These are phyloP conservation scores for Ophiostoma novo-ulmi DNA, from an alignment of 2,329 filamentous ascomycete genomes.

Conservation along the genomic window DNA sequence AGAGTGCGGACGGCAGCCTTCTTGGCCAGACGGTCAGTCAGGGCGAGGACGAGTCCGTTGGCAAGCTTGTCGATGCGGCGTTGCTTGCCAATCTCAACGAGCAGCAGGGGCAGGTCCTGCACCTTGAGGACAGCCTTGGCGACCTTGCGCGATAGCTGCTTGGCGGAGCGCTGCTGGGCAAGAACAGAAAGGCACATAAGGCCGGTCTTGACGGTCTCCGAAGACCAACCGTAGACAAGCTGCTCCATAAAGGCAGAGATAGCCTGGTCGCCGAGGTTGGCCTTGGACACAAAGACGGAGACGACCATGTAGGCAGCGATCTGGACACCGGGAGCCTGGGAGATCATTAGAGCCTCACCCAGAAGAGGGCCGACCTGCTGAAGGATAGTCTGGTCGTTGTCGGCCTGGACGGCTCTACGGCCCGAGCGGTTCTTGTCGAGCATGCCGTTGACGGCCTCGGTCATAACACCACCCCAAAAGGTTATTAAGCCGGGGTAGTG, in stretches of 20 bases:
- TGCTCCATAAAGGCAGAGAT: slow-evolving; percentile 89
- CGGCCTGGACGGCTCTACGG: slow-evolving; percentile 66
- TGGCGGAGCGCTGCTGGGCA: slow-evolving; percentile 69
- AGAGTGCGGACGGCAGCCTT: slow-evolving; percentile 55
- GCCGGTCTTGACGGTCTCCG: slow-evolving; percentile 66
- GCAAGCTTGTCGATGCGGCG: slow-evolving; percentile 66
- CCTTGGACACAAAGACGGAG: slow-evolving; percentile 78
- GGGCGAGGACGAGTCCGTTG: slow-evolving; percentile 63
- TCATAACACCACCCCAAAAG: slow-evolving; percentile 87
- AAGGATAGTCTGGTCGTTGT: slow-evolving; percentile 75
- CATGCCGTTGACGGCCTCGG: slow-evolving; percentile 78
- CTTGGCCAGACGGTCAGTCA: slow-evolving; percentile 57
- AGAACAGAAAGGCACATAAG: slow-evolving; percentile 76
- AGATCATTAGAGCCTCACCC: slow-evolving; percentile 70
- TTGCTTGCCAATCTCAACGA: slow-evolving; percentile 58
- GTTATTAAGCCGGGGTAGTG: slow-evolving; percentile 73
- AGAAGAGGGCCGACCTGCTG: slow-evolving; percentile 62
- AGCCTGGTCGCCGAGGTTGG: slow-evolving; percentile 69
- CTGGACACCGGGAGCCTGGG: slow-evolving; percentile 70
- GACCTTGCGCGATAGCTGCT: slow-evolving; percentile 64
- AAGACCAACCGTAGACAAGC: slow-evolving; percentile 69
- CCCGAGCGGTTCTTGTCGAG: slow-evolving; percentile 73
- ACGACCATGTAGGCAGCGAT: slow-evolving; percentile 89
- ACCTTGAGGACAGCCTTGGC: slow-evolving; percentile 64
- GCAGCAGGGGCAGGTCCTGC: slow-evolving; percentile 52